Evolutionary conservation across 1,284 basidiomycete species (phyloP).

Genomic region (Volvariella volvacea): DNA sequence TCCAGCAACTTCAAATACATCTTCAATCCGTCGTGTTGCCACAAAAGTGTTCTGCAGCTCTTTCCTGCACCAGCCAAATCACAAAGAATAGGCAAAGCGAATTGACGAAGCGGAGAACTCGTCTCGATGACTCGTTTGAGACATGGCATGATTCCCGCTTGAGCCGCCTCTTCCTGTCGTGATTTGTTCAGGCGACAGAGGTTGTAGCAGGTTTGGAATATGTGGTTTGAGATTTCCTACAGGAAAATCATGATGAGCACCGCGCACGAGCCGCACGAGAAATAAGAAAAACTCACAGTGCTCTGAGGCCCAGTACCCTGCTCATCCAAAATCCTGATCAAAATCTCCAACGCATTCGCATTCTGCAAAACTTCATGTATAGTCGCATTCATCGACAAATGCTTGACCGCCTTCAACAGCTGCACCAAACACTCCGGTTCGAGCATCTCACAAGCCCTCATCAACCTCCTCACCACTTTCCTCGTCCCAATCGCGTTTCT

Average conservation of each 20-base stretch:
- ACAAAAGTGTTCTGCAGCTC: conserved; percentile 78
- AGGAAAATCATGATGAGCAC: conserved; percentile 6
- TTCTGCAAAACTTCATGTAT: conserved; percentile 93
- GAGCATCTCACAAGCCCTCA: conserved; percentile 79
- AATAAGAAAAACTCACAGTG: conserved; percentile 49
- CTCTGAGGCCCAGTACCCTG: conserved; percentile 75
- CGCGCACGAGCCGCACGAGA: background rate
- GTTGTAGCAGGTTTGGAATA: conserved; percentile 94
- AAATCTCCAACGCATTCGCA: conserved; percentile 89
- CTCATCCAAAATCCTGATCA: conserved; percentile 80
- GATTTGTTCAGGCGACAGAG: conserved; percentile 92
- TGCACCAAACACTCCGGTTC: conserved; percentile 82
- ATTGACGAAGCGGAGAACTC: conserved; percentile 90
- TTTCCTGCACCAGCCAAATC: conserved; percentile 93
- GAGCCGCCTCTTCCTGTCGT: conserved; percentile 93
- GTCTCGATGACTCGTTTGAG: conserved; percentile 84
- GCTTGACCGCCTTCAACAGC: conserved; percentile 93
- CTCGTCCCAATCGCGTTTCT: conserved; percentile 86
- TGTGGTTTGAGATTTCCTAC: conserved; percentile 89
- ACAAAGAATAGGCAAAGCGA: conserved; percentile 93
- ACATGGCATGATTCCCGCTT: conserved; percentile 89
- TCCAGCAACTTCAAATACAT: conserved; percentile 83
- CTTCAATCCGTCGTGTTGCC: conserved; percentile 80
- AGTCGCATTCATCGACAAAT: conserved; percentile 88
- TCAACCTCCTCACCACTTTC: conserved; percentile 83